These are phyloP conservation scores for Beauveria sp. DNA, from an alignment of 2,329 filamentous ascomycete genomes.

Conservation along the genomic window DNA sequence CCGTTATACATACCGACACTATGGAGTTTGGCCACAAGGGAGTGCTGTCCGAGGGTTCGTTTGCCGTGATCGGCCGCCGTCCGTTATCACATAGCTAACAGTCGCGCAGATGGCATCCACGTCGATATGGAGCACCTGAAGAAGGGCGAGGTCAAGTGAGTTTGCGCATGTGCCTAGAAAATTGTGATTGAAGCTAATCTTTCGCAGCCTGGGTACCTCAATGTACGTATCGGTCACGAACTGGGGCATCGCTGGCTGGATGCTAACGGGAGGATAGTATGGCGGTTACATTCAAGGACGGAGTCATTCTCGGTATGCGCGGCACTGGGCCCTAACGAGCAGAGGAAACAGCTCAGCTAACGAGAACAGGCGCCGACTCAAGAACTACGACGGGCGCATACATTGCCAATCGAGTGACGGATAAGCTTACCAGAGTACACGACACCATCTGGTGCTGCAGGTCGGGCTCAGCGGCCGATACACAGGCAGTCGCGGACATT, in stretches of 20 bases:
- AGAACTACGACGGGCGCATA: slow-evolving; percentile 96
- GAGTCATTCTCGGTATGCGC: slow-evolving; percentile 74
- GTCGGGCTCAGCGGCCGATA: slow-evolving; percentile 94
- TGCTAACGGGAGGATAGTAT: slow-evolving; percentile 53
- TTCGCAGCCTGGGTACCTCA: slow-evolving; percentile 78
- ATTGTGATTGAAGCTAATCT: slow-evolving; percentile 24
- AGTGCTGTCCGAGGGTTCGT: slow-evolving; percentile 55
- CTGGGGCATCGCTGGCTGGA: slow-evolving; percentile 16
- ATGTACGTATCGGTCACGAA: slow-evolving; percentile 55
- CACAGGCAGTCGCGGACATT: slow-evolving; percentile 95
- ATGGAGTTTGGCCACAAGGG: slow-evolving; percentile 61
- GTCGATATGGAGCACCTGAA: slow-evolving; percentile 98
- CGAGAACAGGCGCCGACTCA: slow-evolving; percentile 69
- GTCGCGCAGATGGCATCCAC: slow-evolving; percentile 82
- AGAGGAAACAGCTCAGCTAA: slow-evolving; percentile 12
- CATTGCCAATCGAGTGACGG: slow-evolving; percentile 97
- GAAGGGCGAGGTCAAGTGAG: slow-evolving; percentile 98
- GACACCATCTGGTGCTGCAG: slow-evolving; percentile 99
- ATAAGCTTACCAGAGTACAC: slow-evolving; percentile 97
- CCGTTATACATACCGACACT: slow-evolving; percentile 10
- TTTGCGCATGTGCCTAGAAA: slow-evolving; percentile 14
- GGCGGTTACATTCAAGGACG: slow-evolving; percentile 98
- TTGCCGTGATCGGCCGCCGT: slow-evolving; percentile 16
- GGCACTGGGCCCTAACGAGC: background rate
- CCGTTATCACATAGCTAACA: slow-evolving; percentile 16